phyloP scores from a whole-genome alignment of 2,329 filamentous ascomycete species.

The Diaporthe vexans region DNA sequence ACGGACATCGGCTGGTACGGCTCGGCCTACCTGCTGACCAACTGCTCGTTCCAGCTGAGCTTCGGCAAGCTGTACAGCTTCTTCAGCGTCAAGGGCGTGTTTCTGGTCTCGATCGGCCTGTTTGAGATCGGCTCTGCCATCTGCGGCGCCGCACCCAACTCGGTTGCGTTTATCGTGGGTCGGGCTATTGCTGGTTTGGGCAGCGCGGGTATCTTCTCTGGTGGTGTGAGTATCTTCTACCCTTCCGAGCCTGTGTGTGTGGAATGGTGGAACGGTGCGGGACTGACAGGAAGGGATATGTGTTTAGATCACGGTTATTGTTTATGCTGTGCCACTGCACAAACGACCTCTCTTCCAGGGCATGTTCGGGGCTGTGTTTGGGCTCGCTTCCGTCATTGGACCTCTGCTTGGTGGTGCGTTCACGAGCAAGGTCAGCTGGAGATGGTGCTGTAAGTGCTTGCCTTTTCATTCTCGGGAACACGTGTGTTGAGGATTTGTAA shows the following conservation, averaged over 20 bases:
- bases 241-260: background rate
- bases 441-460: slow-evolving; percentile 47
- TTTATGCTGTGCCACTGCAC: slow-evolving; percentile 52
- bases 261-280: no score
- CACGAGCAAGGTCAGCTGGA: slow-evolving; percentile 54
- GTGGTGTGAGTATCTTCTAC: slow-evolving; percentile 48
- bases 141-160: slow-evolving; percentile 57
- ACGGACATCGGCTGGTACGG: slow-evolving; percentile 57
- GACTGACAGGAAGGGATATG: background rate
- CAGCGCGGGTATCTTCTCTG: slow-evolving; percentile 55
- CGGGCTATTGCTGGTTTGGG: slow-evolving; percentile 57
- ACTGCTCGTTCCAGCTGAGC: slow-evolving; percentile 55
- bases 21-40: slow-evolving; percentile 54
- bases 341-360: slow-evolving; percentile 53
- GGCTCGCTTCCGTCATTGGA: slow-evolving; percentile 52
- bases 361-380: slow-evolving; percentile 53
- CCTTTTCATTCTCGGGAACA: no score
- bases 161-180: slow-evolving; percentile 57
- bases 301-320: slow-evolving; percentile 51
- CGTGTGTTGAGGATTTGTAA: background rate
- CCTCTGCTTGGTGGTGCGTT: slow-evolving; percentile 56
- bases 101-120: slow-evolving; percentile 50
- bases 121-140: slow-evolving; percentile 57
- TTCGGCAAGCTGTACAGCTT: slow-evolving; percentile 58
- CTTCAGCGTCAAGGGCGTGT: slow-evolving; percentile 52